Conservation (phyloP, 2,329 filamentous ascomycete genomes). For the Stagonosporopsis rhizophila region DNA sequence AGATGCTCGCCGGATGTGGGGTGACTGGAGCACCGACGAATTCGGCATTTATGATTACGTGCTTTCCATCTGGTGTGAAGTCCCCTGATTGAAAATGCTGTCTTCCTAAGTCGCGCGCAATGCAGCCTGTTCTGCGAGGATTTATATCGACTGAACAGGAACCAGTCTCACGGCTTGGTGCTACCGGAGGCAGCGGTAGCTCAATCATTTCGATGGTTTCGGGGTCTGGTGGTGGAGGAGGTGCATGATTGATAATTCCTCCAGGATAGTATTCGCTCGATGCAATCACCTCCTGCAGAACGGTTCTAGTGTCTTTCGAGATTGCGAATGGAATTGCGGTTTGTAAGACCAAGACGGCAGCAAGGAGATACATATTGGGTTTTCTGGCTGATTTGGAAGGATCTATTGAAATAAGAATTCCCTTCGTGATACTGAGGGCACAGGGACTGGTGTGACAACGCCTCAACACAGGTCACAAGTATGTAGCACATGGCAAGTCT, state of each 20-base stretch:
- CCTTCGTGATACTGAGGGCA: too few species aligned
- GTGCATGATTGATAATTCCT: background rate
- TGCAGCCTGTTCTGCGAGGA: slow-evolving; percentile 51
- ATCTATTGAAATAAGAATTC: too few species aligned
- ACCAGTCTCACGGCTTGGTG: slow-evolving; percentile 29
- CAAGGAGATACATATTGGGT: background rate
- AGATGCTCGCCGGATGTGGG: slow-evolving; percentile 52
- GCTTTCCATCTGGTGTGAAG: slow-evolving; percentile 55
- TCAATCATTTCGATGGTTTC: slow-evolving; percentile 40
- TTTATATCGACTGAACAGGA: slow-evolving; percentile 48
- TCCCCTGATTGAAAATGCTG: slow-evolving; percentile 35
- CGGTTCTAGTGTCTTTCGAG: background rate
- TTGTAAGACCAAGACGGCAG: background rate
- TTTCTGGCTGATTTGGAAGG: background rate
- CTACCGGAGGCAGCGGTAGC: slow-evolving; percentile 51
- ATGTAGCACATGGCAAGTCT: background rate
- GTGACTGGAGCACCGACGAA: slow-evolving; percentile 54
- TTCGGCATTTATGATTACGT: slow-evolving; percentile 51
- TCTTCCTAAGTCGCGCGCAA: slow-evolving; percentile 20
- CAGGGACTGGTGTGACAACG: background rate
- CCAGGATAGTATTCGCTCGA: background rate
- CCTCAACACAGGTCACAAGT: background rate
- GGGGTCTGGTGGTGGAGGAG: background rate
- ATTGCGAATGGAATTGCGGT: background rate
- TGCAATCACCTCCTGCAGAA: background rate